These are phyloP conservation scores for Wickerhamiella galacta DNA, from an alignment of 805 yeast genomes.

Conservation along the genomic window DNA sequence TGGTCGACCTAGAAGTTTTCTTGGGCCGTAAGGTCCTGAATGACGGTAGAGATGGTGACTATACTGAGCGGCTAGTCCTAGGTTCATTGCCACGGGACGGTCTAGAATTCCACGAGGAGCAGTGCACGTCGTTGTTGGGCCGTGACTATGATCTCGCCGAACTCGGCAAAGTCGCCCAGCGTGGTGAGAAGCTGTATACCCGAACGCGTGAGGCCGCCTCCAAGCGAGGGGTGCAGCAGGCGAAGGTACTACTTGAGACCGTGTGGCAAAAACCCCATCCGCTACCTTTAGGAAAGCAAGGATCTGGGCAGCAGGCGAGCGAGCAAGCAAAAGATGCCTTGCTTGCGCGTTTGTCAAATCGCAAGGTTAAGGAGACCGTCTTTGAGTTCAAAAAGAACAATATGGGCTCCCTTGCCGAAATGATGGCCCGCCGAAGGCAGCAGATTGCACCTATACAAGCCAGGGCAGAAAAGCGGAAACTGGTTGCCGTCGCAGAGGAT, in stretches of 20 bases:
- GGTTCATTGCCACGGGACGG: constrained; percentile 67
- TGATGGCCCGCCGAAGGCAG: constrained; percentile 73
- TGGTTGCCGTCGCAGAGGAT: constrained; percentile 44
- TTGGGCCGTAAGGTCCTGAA: constrained; percentile 63
- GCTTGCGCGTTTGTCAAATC: constrained; percentile 50
- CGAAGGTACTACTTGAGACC: constrained; percentile 48
- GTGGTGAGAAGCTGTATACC: constrained; percentile 78
- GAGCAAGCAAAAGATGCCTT: constrained; percentile 66
- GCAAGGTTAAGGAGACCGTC: constrained; percentile 73
- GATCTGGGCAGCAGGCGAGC: constrained; percentile 28
- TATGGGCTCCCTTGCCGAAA: constrained; percentile 41
- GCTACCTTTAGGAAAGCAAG: constrained; percentile 28
- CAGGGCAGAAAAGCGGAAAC: constrained; percentile 50
- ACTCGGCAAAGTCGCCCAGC: constrained; percentile 51
- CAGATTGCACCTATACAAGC: constrained; percentile 82
- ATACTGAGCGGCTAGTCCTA: constrained; percentile 58
- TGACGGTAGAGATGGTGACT: constrained; percentile 35
- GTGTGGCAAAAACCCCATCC: constrained; percentile 79
- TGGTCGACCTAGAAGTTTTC: constrained; percentile 78
- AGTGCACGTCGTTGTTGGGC: constrained; percentile 41
- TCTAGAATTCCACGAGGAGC: constrained; percentile 57
- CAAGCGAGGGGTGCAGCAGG: constrained; percentile 64
- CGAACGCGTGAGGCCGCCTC: constrained; percentile 82
- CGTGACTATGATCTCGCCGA: constrained; percentile 53
- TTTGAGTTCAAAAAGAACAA: constrained; percentile 60